Percentiles rank a stretch among this genome's conserved stretches.
These are phyloP conservation scores for Xeromyces bisporus DNA, from an alignment of 495 filamentous ascomycete species.

Conservation along the genomic window DNA sequence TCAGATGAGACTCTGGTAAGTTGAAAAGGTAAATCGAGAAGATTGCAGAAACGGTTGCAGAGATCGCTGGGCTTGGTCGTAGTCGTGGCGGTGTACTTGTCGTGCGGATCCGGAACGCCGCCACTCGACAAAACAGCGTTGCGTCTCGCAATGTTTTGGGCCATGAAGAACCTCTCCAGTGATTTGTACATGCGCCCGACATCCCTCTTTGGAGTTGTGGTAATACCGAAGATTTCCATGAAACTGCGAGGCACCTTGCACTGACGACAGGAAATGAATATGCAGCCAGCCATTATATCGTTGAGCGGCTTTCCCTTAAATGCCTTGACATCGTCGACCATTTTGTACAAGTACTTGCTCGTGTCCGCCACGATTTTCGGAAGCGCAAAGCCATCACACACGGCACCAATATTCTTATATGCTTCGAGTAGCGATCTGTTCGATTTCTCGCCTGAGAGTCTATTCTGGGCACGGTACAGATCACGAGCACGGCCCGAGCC, in stretches of 20 bases:
- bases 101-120: constrained; percentile 29
- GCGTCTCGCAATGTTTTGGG: constrained; percentile 37
- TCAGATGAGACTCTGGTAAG: constrained; percentile 56
- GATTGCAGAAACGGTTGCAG: constrained; percentile 73
- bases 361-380: constrained; percentile 64
- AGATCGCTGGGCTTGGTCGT: constrained; percentile 74
- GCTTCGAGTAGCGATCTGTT: constrained; percentile 63
- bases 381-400: constrained; percentile 74
- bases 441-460: constrained; percentile 67
- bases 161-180: constrained; percentile 68
- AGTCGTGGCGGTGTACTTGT: constrained; percentile 53
- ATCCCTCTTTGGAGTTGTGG: constrained; percentile 90
- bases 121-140: constrained; percentile 30
- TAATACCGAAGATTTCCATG: constrained; percentile 78
- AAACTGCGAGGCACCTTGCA: constrained; percentile 76
- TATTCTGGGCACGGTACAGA: constrained; percentile 74
- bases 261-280: constrained; percentile 93
- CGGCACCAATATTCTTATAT: constrained; percentile 75
- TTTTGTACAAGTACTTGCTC: constrained; percentile 86
- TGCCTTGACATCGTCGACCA: constrained; percentile 75
- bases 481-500: constrained; percentile 58
- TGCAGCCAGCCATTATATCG: constrained; percentile 83
- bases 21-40: constrained; percentile 49
- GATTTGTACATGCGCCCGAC: constrained; percentile 91
- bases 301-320: constrained; percentile 94